These are phyloP conservation scores for Taiozyma sp. DNA, from an alignment of 1,139 yeast genomes.

Conservation along the genomic window DNA sequence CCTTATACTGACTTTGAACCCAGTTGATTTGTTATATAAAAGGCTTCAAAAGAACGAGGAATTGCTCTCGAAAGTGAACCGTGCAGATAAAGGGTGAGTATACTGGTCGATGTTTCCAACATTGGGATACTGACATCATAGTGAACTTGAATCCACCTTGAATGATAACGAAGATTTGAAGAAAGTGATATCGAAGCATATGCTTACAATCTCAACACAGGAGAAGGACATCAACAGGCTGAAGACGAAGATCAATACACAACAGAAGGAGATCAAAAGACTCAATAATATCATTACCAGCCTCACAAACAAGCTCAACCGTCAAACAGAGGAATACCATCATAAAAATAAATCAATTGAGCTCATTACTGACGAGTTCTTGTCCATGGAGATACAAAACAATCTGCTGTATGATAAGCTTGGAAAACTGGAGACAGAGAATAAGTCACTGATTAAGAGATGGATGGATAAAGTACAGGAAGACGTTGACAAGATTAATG, in stretches of 20 bases:
- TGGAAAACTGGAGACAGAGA: constrained; percentile 37
- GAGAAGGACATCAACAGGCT: constrained; percentile 8
- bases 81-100: constrained; percentile 2
- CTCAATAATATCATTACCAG: constrained; percentile 23
- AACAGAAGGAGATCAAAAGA: constrained; percentile 11
- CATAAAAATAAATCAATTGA: constrained; percentile 56
- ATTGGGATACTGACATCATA: constrained; percentile 1
- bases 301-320: constrained; percentile 30
- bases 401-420: constrained; percentile 49
- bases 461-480: constrained; percentile 54
- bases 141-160: constrained; percentile 32
- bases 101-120: not conserved
- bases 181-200: not conserved
- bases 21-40: constrained; percentile 11
- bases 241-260: not conserved
- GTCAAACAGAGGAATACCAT: constrained; percentile 39
- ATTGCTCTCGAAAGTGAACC: not conserved
- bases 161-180: constrained; percentile 10
- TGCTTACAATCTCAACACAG: constrained; percentile 3
- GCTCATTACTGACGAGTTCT: constrained; percentile 62
- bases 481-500: constrained; percentile 56
- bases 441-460: constrained; percentile 43
- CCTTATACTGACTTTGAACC: not conserved
- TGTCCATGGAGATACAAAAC: constrained; percentile 62
- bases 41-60: constrained; percentile 8